These are phyloP conservation scores for Phytopythium vexans DNA, from an alignment of 352 stramenopile genomes.

Conservation along the genomic window DNA sequence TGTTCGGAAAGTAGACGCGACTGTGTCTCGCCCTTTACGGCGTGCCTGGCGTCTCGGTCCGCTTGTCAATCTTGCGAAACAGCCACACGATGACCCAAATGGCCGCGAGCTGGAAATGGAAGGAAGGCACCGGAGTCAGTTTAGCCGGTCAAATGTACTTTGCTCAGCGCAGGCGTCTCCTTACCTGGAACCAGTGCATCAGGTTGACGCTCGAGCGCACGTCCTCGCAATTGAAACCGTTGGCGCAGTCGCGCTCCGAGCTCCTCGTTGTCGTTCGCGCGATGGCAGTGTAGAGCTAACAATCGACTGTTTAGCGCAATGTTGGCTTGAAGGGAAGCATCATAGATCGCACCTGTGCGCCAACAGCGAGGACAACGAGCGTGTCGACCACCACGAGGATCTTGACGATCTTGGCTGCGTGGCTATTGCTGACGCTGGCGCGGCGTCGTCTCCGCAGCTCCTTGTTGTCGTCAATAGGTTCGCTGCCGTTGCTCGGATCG, in stretches of 20 bases:
- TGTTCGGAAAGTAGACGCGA: too few relatives aligned
- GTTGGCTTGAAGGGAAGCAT: too few relatives aligned
- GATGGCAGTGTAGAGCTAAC: slow-evolving; percentile 16
- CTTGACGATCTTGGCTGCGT: neutral
- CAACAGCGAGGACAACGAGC: neutral
- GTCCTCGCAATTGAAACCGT: slow-evolving; percentile 12
- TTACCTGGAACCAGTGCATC: slow-evolving; percentile 25
- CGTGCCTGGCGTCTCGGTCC: too few relatives aligned
- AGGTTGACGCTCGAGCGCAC: slow-evolving; percentile 16
- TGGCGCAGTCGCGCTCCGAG: slow-evolving; percentile 24
- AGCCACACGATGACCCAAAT: slow-evolving; percentile 24
- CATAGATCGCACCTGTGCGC: too few relatives aligned
- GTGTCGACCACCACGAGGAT: neutral
- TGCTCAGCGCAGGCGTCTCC: neutral
- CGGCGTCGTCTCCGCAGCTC: too few relatives aligned
- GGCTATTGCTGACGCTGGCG: too few relatives aligned
- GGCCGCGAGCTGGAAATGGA: slow-evolving; percentile 4
- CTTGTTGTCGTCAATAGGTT: too few relatives aligned
- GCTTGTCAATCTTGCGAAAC: slow-evolving; percentile 10
- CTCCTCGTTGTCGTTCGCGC: slow-evolving; percentile 5
- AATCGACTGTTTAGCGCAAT: neutral
- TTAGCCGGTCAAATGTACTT: neutral
- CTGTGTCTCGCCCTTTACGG: too few relatives aligned
- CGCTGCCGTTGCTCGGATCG: too few relatives aligned
- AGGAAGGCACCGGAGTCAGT: neutral